Base-by-base conservation (phyloP, 1,284 basidiomycete species). In the Agroathelia rolfsii region DNA sequence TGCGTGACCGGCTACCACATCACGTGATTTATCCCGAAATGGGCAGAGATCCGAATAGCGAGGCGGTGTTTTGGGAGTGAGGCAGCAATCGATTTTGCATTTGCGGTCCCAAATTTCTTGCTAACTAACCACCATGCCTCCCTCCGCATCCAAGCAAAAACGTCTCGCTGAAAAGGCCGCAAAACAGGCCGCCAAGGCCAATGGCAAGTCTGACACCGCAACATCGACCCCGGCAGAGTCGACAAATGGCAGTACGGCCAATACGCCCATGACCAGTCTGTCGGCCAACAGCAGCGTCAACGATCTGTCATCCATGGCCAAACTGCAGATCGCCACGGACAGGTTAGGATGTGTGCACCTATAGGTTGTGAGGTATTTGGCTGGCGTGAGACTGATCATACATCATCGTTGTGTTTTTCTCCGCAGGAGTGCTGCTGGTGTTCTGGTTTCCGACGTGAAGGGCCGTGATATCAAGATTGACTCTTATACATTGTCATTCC, bases 401-500 rank as follows among this genome's bases (percentile, higher is more conserved):
- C 34, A 24, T 36, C 35, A 32, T 41, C 35, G 13, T n/a, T n/a
- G n/a, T n/a, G n/a, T 38, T 41, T 23, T 34, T 17, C 29, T 12
- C 20, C 49, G 20, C 45, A 85, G 84, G 72, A 87, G 83, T 45
- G 85, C 87, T 2, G 70, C 82, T 25, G 94, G 95, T 51, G 93
- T 96, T 13, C 70, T 98, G 24, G 81, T 87, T 30, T 96, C 90
- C 28, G 95, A 98, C 64, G 59, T 70, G 36, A 92, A 96, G 61
- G 75, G 79, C 37, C 81, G 94, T 42, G 94, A 98, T 65, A 84
- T 98, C 70, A 96, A 97, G 66, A 94, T 98, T 48, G 90, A 96
- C 55, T 75, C 81, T 32, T 98, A 81, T 60, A 95, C 92, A 4
- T 76, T 98, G 36, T 96, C 92, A 3, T 98, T 97, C 76, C 94